phyloP scores from a whole-genome alignment of 2,329 filamentous ascomycete species.

The Daldinia sp. region DNA sequence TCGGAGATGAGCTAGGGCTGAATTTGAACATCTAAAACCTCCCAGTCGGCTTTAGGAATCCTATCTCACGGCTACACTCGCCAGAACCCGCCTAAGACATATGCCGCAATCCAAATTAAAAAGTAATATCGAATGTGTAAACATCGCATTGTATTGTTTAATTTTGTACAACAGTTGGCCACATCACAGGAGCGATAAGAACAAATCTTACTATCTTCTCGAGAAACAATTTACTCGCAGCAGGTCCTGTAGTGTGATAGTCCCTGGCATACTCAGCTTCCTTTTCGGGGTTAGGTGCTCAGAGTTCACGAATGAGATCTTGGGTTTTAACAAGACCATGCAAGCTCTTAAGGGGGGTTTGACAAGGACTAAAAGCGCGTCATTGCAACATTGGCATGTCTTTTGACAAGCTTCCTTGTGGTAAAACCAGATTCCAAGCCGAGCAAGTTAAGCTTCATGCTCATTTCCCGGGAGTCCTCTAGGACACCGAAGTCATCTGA shows the following conservation, averaged over 20 bases:
- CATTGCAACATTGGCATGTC: constrained; percentile 35
- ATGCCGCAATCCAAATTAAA: constrained; percentile 25
- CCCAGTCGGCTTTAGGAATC: constrained; percentile 22
- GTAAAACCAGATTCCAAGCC: constrained; percentile 19
- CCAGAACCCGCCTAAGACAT: constrained; percentile 19
- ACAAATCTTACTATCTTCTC: constrained; percentile 20
- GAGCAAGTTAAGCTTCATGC: constrained; percentile 25
- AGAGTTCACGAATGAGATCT: constrained; percentile 35
- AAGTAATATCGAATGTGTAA: constrained; percentile 7
- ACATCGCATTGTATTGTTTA: constrained; percentile 28
- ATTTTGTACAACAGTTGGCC: constrained; percentile 16
- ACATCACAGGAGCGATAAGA: constrained; percentile 35
- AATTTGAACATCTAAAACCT: constrained; percentile 22
- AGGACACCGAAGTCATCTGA: constrained; percentile 30
- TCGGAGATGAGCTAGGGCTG: constrained; percentile 23
- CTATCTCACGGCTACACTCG: constrained; percentile 8
- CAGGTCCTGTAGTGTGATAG: constrained; percentile 36
- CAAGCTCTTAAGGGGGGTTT: constrained; percentile 28
- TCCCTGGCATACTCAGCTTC: constrained; percentile 44
- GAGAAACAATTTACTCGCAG: constrained; percentile 35
- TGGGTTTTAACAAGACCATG: constrained; percentile 22
- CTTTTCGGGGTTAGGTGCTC: constrained; percentile 40
- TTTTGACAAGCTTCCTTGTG: constrained; percentile 29
- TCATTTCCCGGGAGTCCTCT: constrained; percentile 22
- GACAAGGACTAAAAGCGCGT: constrained; percentile 32